phyloP scores from a whole-genome alignment of 108 stramenopile genomes.

The Cylindrotheca closterium region DNA sequence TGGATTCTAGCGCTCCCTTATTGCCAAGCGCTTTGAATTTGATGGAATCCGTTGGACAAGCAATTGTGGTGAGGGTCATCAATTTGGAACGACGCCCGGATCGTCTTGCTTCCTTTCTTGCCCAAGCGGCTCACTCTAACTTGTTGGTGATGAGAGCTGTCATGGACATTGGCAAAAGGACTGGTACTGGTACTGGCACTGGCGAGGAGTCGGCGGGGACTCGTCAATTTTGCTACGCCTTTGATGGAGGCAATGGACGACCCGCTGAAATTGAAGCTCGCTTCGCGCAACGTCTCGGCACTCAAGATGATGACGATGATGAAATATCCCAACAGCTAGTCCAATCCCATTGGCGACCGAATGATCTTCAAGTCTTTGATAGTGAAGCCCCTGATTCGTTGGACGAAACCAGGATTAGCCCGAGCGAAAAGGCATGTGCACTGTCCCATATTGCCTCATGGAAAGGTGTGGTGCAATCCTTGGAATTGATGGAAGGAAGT shows the following conservation, averaged over 20 bases:
- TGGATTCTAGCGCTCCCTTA: neutral
- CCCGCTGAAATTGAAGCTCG: constrained; percentile 32
- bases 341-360: constrained; percentile 61
- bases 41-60: neutral
- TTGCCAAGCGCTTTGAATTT: neutral
- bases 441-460: constrained; percentile 74
- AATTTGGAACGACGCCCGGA: constrained; percentile 71
- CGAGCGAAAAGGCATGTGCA: constrained; percentile 69
- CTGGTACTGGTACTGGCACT: no score
- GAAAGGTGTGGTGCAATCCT: constrained; percentile 44
- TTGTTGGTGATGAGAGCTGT: constrained; percentile 59
- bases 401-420: constrained; percentile 41
- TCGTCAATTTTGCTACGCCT: constrained; percentile 42
- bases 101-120: constrained; percentile 52
- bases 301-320: neutral
- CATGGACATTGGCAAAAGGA: constrained; percentile 6
- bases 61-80: constrained; percentile 35
- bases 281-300: constrained; percentile 32
- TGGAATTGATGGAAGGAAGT: constrained; percentile 12
- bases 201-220: neutral
- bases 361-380: constrained; percentile 76
- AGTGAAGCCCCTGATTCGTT: constrained; percentile 54
- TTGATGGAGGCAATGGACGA: constrained; percentile 57
- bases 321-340: constrained; percentile 48
- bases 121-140: constrained; percentile 48